Conservation (phyloP, 768 basidiomycete species). For the Kwoniella newhampshirensis region DNA sequence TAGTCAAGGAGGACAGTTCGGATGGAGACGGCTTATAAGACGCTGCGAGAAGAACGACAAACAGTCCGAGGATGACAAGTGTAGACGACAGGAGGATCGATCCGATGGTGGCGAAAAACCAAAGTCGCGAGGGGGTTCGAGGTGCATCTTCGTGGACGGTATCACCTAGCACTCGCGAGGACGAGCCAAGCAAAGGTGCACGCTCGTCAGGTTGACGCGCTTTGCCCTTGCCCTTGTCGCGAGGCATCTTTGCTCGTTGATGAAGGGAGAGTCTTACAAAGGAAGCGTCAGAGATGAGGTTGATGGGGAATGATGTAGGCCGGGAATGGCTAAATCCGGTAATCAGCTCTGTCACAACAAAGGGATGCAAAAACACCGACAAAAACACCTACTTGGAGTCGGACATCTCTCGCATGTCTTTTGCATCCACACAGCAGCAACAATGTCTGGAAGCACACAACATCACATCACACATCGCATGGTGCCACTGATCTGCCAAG, state of each 20-base stretch:
- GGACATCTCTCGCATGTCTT: no score
- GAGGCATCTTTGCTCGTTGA: conserved; percentile 4
- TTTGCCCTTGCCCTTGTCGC: conserved; percentile 19
- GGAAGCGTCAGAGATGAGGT: no score
- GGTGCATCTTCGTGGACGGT: not conserved
- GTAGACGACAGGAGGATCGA: conserved; percentile 30
- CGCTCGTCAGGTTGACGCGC: conserved; percentile 5
- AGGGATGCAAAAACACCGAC: no score
- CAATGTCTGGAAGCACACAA: conserved; percentile 32
- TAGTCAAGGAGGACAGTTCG: conserved; percentile 33
- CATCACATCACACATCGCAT: conserved; percentile 45
- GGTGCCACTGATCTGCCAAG: conserved; percentile 46
- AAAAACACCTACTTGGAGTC: no score
- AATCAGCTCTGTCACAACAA: no score
- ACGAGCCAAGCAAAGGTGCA: conserved; percentile 11
- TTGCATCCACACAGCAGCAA: conserved; percentile 4
- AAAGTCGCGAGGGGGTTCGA: conserved; percentile 1
- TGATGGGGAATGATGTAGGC: no score
- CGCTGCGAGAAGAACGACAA: conserved; percentile 33
- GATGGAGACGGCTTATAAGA: conserved; percentile 42
- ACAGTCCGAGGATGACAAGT: conserved; percentile 29
- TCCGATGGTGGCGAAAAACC: conserved; percentile 26
- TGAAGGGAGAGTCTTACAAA: no score
- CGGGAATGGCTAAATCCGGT: no score
- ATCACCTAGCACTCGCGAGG: conserved; percentile 1